Conservation (phyloP, 805 yeast genomes). For the Ogataea methanolica region DNA sequence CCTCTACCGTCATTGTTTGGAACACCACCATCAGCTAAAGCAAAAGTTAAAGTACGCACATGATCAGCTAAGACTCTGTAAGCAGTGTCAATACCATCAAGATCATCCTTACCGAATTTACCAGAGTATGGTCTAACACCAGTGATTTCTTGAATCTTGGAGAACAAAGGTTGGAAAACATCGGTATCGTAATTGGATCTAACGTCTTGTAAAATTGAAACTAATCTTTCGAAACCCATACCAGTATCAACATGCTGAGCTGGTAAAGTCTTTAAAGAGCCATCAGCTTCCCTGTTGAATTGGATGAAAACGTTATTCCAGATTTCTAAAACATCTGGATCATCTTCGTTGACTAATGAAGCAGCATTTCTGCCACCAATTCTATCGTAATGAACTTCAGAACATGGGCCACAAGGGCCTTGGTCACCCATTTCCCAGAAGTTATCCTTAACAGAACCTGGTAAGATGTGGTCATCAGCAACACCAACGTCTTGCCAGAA, state of each 20-base stretch:
- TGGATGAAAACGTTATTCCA: constrained; percentile 99
- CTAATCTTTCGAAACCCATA: constrained; percentile 97
- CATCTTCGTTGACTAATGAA: constrained; percentile 87
- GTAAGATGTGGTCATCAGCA: constrained; percentile 84
- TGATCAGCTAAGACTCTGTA: constrained; percentile 98
- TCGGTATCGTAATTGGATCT: constrained; percentile 96
- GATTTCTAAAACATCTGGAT: constrained; percentile 94
- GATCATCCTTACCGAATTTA: constrained; percentile 87
- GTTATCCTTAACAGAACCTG: constrained; percentile 87
- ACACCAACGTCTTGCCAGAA: constrained; percentile 88
- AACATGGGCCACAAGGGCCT: constrained; percentile 99
- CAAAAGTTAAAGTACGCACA: constrained; percentile 93
- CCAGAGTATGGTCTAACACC: constrained; percentile 91
- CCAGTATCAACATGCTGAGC: constrained; percentile 97
- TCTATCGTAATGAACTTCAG: constrained; percentile 96
- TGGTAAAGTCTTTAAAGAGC: constrained; percentile 76
- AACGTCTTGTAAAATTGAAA: constrained; percentile 87
- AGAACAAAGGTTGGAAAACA: constrained; percentile 86
- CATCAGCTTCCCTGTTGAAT: constrained; percentile 89
- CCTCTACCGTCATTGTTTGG: constrained; percentile 99
- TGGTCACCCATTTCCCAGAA: constrained; percentile 99
- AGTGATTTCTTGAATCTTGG: constrained; percentile 83
- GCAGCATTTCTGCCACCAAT: constrained; percentile 98
- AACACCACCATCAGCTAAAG: constrained; percentile 97
- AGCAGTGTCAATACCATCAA: constrained; percentile 95